Percentiles rank a stretch among this genome's conserved stretches.
phyloP scores from a whole-genome alignment of 2,329 filamentous ascomycete species.

The Ceratocystis destructans region DNA sequence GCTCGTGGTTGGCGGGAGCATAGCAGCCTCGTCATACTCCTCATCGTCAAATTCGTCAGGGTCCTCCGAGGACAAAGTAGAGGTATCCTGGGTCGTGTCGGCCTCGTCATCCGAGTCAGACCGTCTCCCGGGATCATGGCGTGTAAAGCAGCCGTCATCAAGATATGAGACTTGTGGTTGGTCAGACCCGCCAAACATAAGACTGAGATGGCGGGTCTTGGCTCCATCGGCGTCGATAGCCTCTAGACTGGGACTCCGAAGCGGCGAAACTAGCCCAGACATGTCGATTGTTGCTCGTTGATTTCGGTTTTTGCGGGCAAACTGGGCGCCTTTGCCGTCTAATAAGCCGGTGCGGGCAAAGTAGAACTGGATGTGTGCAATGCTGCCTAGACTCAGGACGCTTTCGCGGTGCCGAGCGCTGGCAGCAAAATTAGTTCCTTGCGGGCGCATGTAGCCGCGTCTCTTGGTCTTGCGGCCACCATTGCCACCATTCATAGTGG shows the following conservation, averaged over 20 bases:
- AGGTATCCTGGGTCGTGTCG: conserved; percentile 5
- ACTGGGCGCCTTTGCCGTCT: conserved; percentile 81
- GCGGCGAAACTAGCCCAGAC: conserved; percentile 33
- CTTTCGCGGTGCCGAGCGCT: conserved; percentile 85
- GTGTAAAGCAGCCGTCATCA: background rate
- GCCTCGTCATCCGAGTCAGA: conserved; percentile 23
- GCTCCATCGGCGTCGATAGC: conserved; percentile 34
- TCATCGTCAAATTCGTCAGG: conserved; percentile 31
- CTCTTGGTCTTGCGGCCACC: conserved; percentile 27
- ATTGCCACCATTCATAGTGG: background rate
- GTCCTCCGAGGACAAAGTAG: conserved; percentile 15
- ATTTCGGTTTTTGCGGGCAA: conserved; percentile 57
- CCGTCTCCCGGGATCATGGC: background rate
- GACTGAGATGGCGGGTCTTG: conserved; percentile 27
- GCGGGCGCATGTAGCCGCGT: conserved; percentile 76
- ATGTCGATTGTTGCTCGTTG: conserved; percentile 46
- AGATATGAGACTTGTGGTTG: conserved; percentile 28
- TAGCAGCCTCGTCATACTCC: conserved; percentile 54
- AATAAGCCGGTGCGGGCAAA: conserved; percentile 88
- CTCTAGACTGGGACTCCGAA: conserved; percentile 24
- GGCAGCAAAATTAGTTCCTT: conserved; percentile 76
- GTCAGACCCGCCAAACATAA: conserved; percentile 25
- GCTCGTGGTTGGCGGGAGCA: conserved; percentile 93
- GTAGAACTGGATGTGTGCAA: conserved; percentile 95
- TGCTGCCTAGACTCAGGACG: conserved; percentile 90